Evolutionary conservation across 2,329 filamentous ascomycete species (phyloP), one percentile per base, ranked within the genome.

Genomic region (Ophiostoma ips): DNA sequence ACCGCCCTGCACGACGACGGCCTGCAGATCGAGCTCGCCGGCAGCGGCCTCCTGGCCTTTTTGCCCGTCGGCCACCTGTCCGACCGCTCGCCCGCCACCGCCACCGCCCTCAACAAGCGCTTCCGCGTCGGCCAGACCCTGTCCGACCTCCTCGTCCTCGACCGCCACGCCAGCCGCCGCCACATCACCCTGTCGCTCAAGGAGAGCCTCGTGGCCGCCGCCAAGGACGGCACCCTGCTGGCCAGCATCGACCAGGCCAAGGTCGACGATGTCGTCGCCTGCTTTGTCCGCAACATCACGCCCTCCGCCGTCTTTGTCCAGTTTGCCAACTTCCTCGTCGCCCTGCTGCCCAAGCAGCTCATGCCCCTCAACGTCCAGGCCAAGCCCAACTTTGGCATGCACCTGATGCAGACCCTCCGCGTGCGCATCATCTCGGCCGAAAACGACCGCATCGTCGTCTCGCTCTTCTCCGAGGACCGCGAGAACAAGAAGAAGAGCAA

Each of bases 241-340:
- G 73, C 73, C 16, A 75, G 67, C 40, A 83, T 92, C 50, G 80
- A 84, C 19, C 79, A 90, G 56, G 74, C 87, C 18, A 76, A 79
- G 55, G 74, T 83, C 55, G 84, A 84, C 30, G 72, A 77, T 33
- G 68, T 79, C 21, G 75, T 87, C 8, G 76, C 79, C 52, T 90
- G 89, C 6, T 95, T 90, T 58, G 79, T 98, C 24, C 81, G 83
- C 53, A 94, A 92, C 59, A 83, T 95, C 48, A 89, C 87, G 0
- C 69, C 77, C 2, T 85, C 83, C 9, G 87, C 85, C 40, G 73
- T 89, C 11, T 96, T 95, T 59, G 77, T 95, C n/a, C 83, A 94
- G 60, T 95, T 95, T 63, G 79, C 81, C 37, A 84, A 81, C 58
- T 79, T 77, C 33, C 67, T 94, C 16, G 84, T 80, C 43, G 90